phyloP scores from a whole-genome alignment of 2,329 filamentous ascomycete species.

The Colletotrichum incanum region DNA sequence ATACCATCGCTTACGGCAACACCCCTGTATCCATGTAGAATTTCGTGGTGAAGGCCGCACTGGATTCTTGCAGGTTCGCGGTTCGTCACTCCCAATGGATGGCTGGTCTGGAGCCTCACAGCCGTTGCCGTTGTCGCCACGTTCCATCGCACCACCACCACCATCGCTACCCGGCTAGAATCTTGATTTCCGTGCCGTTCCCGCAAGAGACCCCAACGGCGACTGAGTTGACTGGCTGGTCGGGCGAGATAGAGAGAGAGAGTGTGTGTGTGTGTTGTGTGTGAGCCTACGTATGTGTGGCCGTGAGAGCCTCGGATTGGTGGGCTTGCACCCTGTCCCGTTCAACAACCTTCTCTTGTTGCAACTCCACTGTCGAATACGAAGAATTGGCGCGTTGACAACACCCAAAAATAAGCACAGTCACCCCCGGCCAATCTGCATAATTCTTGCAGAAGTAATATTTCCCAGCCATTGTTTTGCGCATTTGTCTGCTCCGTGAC shows the following conservation, averaged over 20 bases:
- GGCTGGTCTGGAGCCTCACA: not conserved
- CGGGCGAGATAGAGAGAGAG: not conserved
- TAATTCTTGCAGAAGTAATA: not conserved
- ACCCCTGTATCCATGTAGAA: constrained; percentile 3
- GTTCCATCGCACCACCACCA: constrained; percentile 12
- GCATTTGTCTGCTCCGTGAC: not conserved
- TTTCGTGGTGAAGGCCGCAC: not conserved
- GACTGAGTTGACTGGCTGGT: constrained; percentile 11
- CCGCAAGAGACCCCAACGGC: constrained; percentile 20
- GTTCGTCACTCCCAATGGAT: not conserved
- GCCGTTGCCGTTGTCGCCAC: constrained; percentile 19
- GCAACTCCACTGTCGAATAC: constrained; percentile 39
- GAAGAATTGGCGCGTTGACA: constrained; percentile 39
- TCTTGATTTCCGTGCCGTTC: constrained; percentile 15
- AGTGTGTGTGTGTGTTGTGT: constrained; percentile 27
- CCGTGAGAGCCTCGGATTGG: constrained; percentile 19
- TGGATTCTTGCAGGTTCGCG: not conserved
- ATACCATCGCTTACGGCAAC: not conserved
- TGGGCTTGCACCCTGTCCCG: constrained; percentile 4
- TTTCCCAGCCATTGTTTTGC: not conserved
- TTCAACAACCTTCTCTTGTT: constrained; percentile 10
- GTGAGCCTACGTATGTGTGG: too few relatives aligned
- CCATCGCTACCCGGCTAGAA: constrained; percentile 5
- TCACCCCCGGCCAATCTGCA: constrained; percentile 13
- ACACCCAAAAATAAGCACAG: constrained; percentile 19